Conservation (phyloP, 192 early-diverging fungal genomes). For the Coemansia sp. region DNA sequence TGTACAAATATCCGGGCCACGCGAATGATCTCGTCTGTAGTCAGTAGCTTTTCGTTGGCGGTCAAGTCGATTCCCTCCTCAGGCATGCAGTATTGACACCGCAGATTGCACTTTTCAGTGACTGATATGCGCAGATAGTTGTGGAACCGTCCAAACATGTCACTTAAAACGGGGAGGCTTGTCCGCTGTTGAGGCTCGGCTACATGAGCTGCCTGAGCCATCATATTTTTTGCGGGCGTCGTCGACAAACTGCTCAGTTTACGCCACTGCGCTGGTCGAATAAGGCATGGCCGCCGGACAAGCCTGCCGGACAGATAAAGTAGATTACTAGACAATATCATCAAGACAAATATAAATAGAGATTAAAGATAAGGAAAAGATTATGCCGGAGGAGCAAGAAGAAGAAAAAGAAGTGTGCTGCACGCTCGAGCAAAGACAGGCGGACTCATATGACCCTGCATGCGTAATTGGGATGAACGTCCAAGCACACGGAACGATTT, state of each 20-base stretch:
- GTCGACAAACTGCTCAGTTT: background rate
- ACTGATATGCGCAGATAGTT: slow-evolving; percentile 94
- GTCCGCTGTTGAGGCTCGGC: background rate
- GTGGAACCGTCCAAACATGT: slow-evolving; percentile 86
- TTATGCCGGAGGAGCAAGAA: background rate
- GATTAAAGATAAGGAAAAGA: slow-evolving; percentile 9
- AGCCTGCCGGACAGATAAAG: background rate
- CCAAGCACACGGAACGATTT: slow-evolving; percentile 2
- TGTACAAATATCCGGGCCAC: slow-evolving; percentile 83
- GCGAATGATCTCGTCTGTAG: slow-evolving; percentile 78
- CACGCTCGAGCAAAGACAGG: background rate
- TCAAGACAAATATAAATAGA: slow-evolving; percentile 5
- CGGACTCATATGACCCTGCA: background rate
- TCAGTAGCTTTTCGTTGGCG: slow-evolving; percentile 70
- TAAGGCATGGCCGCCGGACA: background rate
- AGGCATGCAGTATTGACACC: slow-evolving; percentile 99
- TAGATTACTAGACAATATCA: background rate
- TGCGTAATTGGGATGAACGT: background rate
- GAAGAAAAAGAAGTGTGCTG: background rate
- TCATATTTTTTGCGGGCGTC: background rate
- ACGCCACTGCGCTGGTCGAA: slow-evolving; percentile 1
- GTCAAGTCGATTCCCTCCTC: slow-evolving; percentile 80
- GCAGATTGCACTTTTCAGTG: slow-evolving; percentile 93
- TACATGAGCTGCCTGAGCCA: no score
- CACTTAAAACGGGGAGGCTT: slow-evolving; percentile 56